phyloP scores from a whole-genome alignment of 139 green algal genomes.

The Nannochloris sp. region DNA sequence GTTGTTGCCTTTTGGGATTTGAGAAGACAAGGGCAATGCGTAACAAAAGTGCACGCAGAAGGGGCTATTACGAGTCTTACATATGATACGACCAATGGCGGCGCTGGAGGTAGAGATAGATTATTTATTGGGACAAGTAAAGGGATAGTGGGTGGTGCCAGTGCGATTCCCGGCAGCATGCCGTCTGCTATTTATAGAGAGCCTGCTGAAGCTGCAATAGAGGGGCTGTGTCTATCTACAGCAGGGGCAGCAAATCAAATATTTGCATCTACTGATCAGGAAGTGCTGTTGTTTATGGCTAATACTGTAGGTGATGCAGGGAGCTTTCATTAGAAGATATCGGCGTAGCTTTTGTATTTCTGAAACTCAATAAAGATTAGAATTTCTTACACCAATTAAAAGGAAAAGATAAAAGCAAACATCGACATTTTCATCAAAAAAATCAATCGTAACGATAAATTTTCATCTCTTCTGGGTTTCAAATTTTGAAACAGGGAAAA shows the following conservation, averaged over 20 bases:
- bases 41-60: background rate
- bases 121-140: background rate
- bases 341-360: background rate
- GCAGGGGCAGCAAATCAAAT: background rate
- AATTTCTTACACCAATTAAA: background rate
- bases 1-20: conserved; percentile 3
- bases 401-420: background rate
- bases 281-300: conserved; percentile 7
- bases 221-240: background rate
- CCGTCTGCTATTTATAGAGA: background rate
- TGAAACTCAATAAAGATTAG: background rate
- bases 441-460: no score
- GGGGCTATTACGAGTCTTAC: background rate
- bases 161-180: no score
- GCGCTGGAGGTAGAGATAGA: background rate
- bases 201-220: background rate
- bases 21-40: background rate
- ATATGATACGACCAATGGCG: background rate
- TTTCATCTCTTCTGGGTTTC: no score
- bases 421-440: background rate
- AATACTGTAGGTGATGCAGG: background rate
- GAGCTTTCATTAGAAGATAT: background rate
- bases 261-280: conserved; percentile 4
- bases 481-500: no score
- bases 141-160: background rate